Evolutionary conservation across 2,329 filamentous ascomycete genomes (phyloP), one percentile per base, ranked within the genome.

Genomic region (Apiospora arundinis): DNA sequence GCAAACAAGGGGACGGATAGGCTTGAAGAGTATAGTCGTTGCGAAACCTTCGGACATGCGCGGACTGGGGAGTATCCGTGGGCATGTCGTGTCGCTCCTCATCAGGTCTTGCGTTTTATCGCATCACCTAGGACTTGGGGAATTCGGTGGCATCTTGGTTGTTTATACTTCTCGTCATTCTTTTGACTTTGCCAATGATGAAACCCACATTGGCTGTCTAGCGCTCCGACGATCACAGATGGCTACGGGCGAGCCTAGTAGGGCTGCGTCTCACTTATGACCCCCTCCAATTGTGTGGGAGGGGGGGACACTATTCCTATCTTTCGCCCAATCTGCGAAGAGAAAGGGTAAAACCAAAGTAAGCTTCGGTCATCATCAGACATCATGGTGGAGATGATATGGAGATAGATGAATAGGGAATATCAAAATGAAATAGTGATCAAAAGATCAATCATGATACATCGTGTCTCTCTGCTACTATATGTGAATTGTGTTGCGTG

Each of bases 61-160:
- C 32, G 56, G 56, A 40, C 9, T 63, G 32, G 32, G 52, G 18
- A 63, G 56, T 3, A 21, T 63, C 56, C 56, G 18, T 40, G 52
- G 52, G 3, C 7, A 32, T 40, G 56, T 63, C 32, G 21, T 40
- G 56, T 63, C 56, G 56, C 32, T 40, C 18, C 32, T 40, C 32
- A 12, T 63, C 56, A 40, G 21, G 49, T 63, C 11, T 18, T 32
- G 56, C 37, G 37, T 37, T 28, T n/a, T 42, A 32, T 56, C 52
- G 16, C 42, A 25, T n/a, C 23, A 69, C 28, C 45, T 45, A 60
- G 56, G 71, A 65, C 75, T 74, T 79, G 71, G 79, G 71, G 79
- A 71, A 78, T 79, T 77, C 74, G 74, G 32, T n/a, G 32, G 56
- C 56, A 63, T 44, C 37, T n/a, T 49, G 65, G 71, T 68, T 72